Percentiles rank a stretch among this genome's conserved stretches.
Evolutionary conservation across 805 yeast genomes (phyloP).

Genomic region (Nakazawaea peltata): DNA sequence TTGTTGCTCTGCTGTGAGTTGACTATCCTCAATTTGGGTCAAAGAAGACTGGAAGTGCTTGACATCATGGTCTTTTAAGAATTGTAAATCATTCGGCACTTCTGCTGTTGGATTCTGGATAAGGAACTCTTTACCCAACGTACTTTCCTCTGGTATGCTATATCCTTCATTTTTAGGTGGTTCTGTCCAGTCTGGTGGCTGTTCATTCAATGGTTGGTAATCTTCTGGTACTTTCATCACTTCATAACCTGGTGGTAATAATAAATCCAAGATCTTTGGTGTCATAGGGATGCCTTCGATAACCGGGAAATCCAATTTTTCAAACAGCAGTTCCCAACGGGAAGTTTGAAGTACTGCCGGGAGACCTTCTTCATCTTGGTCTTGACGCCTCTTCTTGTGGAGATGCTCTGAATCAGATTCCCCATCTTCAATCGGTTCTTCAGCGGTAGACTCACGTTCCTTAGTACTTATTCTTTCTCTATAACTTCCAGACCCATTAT

Average conservation of each 20-base stretch:
- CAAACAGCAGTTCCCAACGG: conserved; percentile 21
- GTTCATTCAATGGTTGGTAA: conserved; percentile 27
- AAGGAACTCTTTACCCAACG: conserved; percentile 17
- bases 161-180: conserved; percentile 28
- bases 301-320: conserved; percentile 13
- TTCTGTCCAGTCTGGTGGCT: conserved; percentile 26
- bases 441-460: conserved; percentile 31
- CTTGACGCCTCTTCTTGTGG: conserved; percentile 12
- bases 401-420: conserved; percentile 9
- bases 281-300: conserved; percentile 31
- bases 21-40: conserved; percentile 20
- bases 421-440: conserved; percentile 20
- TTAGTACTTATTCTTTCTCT: conserved; percentile 21
- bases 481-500: conserved; percentile 21
- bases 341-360: conserved; percentile 14
- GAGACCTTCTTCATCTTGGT: conserved; percentile 17
- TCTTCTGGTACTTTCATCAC: conserved; percentile 35
- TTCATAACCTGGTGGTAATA: conserved; percentile 46
- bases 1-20: conserved; percentile 41
- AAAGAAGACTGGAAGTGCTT: conserved; percentile 57
- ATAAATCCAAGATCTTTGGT: conserved; percentile 34
- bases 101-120: conserved; percentile 33
- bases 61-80: conserved; percentile 64
- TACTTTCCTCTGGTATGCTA: conserved; percentile 43
- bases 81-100: conserved; percentile 58